Base-by-base conservation (phyloP, 768 basidiomycete genomes). In the Psilocybe tampanensis region DNA sequence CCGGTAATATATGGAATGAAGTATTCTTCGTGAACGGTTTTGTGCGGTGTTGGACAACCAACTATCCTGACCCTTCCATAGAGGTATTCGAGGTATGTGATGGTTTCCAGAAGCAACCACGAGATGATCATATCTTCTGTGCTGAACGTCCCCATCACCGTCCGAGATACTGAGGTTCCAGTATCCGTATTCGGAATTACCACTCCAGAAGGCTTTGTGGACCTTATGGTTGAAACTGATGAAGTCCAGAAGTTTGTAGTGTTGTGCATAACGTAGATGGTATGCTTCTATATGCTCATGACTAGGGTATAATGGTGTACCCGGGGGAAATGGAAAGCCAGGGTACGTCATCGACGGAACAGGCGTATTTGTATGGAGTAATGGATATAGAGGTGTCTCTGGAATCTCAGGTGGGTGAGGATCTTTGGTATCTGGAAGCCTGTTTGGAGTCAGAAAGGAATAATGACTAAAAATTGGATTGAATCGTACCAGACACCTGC, bases 261-360 rank as follows among this genome's bases (percentile, higher is more conserved):
- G 69, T 1, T 56, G 56, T 9, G 76, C 77, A 61, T 77, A 82
- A 21, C 76, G 69, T 9, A 53, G 65, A 55, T 84, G 83, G 58
- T 86, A 86, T 21, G 69, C 64, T 36, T 74, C 65, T 12, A 86
- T 67, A 51, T 75, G 64, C 47, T 80, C 72, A 55, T 83, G 79
- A 2, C 70, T 68, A 1, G 85, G 77, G 63, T 75, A 85, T 5
- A 87, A 71, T 2, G 80, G 76, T 3, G 82, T 84, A 6, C 72
- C 70, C 0, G 77, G 78, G 0, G 76, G 78, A 53, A 80, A 86
- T 0, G 84, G 78, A 66, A 83, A 80, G 8, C 71, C 65, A n/a
- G 83, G 83, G 61, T 79, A 83, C 0, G 84, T 80, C 83, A 86
- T 86, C 8, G 74, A 76, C 1, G 84, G 84, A 2, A 80, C 73